Conservation (phyloP, 169 alveolate genomes). For the Besnoitia besnoiti region DNA sequence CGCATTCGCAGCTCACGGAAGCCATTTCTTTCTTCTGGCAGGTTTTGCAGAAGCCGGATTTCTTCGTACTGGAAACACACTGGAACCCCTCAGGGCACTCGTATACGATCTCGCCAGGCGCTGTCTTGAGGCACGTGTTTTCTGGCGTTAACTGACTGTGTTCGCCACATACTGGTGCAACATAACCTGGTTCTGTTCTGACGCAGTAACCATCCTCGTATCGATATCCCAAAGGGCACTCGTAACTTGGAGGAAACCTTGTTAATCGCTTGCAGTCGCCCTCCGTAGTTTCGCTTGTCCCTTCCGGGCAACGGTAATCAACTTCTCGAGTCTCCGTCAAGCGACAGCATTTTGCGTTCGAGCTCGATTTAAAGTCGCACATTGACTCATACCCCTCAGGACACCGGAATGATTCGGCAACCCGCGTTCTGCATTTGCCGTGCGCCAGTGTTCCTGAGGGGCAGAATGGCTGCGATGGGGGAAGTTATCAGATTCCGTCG, state of each 20-base stretch:
- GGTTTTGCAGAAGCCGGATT: background rate
- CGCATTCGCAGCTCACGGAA: constrained; percentile 11
- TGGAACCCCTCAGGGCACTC: constrained; percentile 35
- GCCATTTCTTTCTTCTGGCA: background rate
- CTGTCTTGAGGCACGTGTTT: background rate
- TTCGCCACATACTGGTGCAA: background rate
- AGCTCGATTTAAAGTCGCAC: background rate
- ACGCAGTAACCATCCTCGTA: constrained; percentile 13
- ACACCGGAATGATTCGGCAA: background rate
- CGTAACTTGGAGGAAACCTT: background rate
- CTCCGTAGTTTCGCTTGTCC: background rate
- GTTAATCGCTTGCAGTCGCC: constrained; percentile 27
- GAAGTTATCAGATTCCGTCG: background rate
- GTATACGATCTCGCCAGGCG: constrained; percentile 10
- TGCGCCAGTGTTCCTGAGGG: background rate
- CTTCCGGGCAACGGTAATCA: background rate
- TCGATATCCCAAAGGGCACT: constrained; percentile 5
- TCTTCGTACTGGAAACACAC: constrained; percentile 3
- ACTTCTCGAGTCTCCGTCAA: background rate
- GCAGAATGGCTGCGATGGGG: background rate
- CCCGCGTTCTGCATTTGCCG: background rate
- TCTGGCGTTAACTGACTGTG: background rate
- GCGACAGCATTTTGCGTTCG: constrained; percentile 1
- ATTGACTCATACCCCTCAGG: background rate
- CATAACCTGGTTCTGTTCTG: background rate